Evolutionary conservation across 148 eudicot genomes (phyloP).

Genomic region (Pharnaceum exiguum): DNA sequence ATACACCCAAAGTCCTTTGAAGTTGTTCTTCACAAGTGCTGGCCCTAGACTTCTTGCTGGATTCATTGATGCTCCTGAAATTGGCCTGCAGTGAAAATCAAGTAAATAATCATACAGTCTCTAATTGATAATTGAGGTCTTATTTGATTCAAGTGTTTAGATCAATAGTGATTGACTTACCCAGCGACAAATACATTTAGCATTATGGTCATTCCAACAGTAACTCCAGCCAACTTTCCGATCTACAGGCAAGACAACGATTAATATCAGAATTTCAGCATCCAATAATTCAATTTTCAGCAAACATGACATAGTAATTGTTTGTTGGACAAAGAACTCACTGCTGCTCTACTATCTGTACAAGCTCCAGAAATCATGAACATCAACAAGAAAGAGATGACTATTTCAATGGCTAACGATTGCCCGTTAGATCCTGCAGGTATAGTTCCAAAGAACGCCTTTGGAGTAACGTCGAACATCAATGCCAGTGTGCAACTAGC

Average conservation of each 20-base stretch:
- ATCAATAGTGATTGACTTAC: conserved; percentile 16
- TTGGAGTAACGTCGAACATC: conserved; percentile 49
- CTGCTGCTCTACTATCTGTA: conserved; percentile 77
- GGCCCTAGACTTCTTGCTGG: conserved; percentile 58
- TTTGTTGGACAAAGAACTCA: conserved; percentile 12
- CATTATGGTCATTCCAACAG: conserved; percentile 74
- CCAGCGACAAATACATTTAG: conserved; percentile 74
- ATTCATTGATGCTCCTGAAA: conserved; percentile 60
- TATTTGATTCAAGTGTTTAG: no score
- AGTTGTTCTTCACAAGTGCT: conserved; percentile 34
- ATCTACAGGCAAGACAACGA: conserved; percentile 25
- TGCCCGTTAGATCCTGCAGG: conserved; percentile 60
- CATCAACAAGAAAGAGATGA: conserved; percentile 74
- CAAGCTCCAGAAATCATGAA: conserved; percentile 72
- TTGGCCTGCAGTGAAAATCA: conserved; percentile 25
- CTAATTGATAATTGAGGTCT: no score
- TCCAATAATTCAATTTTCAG: not conserved
- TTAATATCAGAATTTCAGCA: not conserved
- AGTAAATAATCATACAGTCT: not conserved
- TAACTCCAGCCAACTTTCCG: conserved; percentile 60
- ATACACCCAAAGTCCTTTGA: conserved; percentile 47
- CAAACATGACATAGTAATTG: not conserved
- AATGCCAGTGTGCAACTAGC: conserved; percentile 58
- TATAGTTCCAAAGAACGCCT: conserved; percentile 63
- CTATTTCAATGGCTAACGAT: conserved; percentile 60